These are phyloP conservation scores for Bryum argenteum DNA, from an alignment of 225 moss, liverwort and hornwort genomes.

Conservation along the genomic window DNA sequence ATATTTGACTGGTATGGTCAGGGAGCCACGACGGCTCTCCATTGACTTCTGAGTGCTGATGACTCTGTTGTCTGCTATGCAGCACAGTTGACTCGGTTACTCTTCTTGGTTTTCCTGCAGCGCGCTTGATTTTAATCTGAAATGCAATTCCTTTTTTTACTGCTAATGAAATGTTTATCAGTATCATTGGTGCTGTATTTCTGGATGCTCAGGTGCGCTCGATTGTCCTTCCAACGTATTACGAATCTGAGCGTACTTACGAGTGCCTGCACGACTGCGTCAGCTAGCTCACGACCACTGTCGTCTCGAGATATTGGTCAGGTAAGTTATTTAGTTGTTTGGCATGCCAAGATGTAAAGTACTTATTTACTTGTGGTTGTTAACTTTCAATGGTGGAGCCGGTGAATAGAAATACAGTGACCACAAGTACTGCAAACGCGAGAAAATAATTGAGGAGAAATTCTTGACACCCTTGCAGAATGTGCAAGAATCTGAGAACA, in stretches of 20 bases:
- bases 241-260: conserved; percentile 21
- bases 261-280: conserved; percentile 20
- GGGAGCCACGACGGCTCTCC: neutral
- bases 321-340: conserved; percentile 5
- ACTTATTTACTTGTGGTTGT: neutral
- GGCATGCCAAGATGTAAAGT: neutral
- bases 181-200: neutral
- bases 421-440: neutral
- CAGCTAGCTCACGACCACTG: conserved; percentile 11
- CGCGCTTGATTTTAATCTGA: neutral
- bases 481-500: neutral
- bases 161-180: neutral
- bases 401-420: neutral
- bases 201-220: conserved; percentile 16
- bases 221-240: conserved; percentile 1
- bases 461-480: neutral
- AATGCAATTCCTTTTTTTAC: neutral
- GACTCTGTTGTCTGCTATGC: conserved; percentile 15
- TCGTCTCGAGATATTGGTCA: neutral
- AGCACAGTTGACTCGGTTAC: neutral
- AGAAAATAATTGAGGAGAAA: neutral
- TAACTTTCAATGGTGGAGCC: neutral
- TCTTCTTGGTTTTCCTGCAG: conserved; percentile 19
- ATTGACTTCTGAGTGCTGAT: neutral
- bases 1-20: neutral